Percentiles rank a stretch among this genome's conserved stretches.
Conservation (phyloP, 768 basidiomycete species). For the Albatrellus ellisii region DNA sequence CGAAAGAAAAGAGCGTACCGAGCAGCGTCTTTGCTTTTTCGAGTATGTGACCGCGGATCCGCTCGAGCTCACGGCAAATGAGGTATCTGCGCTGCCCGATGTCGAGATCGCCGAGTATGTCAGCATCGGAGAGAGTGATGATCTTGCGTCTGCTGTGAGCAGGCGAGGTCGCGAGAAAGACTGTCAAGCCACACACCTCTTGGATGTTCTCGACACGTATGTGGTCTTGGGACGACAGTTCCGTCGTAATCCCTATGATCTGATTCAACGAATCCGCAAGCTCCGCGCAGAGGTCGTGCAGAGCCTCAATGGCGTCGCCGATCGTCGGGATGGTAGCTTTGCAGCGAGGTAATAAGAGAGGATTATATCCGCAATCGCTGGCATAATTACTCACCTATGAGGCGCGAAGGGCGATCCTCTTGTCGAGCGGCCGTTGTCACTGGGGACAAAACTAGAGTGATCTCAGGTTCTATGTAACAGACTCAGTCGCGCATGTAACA, state of each 20-base stretch:
- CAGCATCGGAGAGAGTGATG: constrained; percentile 34
- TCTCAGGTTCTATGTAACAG: constrained; percentile 42
- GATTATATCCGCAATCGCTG: neutral
- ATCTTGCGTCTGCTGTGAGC: constrained; percentile 22
- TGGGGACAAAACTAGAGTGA: constrained; percentile 59
- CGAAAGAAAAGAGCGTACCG: constrained; percentile 25
- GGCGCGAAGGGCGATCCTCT: constrained; percentile 43
- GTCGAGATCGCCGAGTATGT: constrained; percentile 53
- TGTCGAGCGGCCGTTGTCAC: constrained; percentile 42
- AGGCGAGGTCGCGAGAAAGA: neutral
- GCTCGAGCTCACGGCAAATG: constrained; percentile 48
- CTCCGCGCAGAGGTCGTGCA: constrained; percentile 48
- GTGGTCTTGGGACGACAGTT: constrained; percentile 60
- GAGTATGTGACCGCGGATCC: constrained; percentile 26
- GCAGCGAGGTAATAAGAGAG: neutral
- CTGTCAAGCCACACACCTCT: constrained; percentile 29
- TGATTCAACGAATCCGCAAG: constrained; percentile 50
- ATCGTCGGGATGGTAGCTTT: constrained; percentile 66
- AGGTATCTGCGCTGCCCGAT: constrained; percentile 54
- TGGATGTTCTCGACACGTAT: constrained; percentile 58
- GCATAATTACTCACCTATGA: constrained; percentile 33
- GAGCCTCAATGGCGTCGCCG: constrained; percentile 57
- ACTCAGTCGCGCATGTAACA: neutral
- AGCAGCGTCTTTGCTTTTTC: constrained; percentile 41
- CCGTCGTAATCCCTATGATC: constrained; percentile 52